phyloP scores from a whole-genome alignment of 495 filamentous ascomycete genomes.

The Penicillium pancosmium region DNA sequence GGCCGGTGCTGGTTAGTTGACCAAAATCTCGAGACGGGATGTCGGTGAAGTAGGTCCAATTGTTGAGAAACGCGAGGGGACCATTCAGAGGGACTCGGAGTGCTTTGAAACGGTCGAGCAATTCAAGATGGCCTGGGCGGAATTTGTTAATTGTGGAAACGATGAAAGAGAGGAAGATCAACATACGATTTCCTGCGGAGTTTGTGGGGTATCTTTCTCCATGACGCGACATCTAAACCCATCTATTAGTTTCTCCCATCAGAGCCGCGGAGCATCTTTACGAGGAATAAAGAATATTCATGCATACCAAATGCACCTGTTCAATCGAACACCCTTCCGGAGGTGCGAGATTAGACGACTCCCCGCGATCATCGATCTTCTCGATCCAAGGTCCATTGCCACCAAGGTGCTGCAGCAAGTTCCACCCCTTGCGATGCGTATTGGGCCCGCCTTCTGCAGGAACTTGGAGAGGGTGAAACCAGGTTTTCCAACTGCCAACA shows the following conservation, averaged over 20 bases:
- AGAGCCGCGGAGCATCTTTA: not conserved
- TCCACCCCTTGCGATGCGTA: slow-evolving; percentile 40
- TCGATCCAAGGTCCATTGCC: slow-evolving; percentile 64
- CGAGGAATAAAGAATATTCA: not conserved
- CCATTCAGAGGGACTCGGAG: slow-evolving; percentile 47
- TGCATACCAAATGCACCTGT: slow-evolving; percentile 61
- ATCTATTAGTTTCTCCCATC: slow-evolving; percentile 2
- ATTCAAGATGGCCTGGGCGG: slow-evolving; percentile 50
- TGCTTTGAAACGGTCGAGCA: slow-evolving; percentile 49
- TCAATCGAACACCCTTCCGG: slow-evolving; percentile 54
- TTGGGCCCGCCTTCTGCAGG: not conserved
- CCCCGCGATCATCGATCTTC: slow-evolving; percentile 45
- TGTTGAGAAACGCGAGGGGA: slow-evolving; percentile 54
- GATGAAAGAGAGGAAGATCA: not conserved
- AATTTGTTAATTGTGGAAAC: not conserved
- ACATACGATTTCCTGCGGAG: slow-evolving; percentile 55
- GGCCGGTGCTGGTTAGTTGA: slow-evolving; percentile 60
- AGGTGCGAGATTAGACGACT: slow-evolving; percentile 39
- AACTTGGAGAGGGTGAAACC: slow-evolving; percentile 17
- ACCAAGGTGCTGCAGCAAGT: slow-evolving; percentile 59
- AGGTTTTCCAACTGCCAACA: slow-evolving; percentile 27
- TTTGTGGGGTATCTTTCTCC: slow-evolving; percentile 60
- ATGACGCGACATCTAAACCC: slow-evolving; percentile 59
- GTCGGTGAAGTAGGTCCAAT: slow-evolving; percentile 58
- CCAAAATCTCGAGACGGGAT: slow-evolving; percentile 46